Conservation (phyloP, 2,329 filamentous ascomycete species). For the Bipolaris oryzae region DNA sequence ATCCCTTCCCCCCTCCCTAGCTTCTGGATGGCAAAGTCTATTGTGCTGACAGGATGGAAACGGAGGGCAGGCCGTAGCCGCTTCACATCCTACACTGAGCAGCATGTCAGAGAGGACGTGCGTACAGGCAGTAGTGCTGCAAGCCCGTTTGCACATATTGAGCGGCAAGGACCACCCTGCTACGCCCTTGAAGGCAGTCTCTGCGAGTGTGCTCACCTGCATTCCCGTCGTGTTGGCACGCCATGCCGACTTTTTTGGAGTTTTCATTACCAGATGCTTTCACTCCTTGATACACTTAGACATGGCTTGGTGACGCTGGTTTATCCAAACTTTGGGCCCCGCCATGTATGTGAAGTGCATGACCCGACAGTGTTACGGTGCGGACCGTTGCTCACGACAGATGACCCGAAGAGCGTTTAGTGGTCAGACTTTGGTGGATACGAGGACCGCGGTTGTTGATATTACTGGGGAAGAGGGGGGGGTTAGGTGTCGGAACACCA, state of each 20-base stretch:
- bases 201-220: not conserved
- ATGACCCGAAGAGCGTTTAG: not conserved
- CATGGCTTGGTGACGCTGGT: not conserved
- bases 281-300: not conserved
- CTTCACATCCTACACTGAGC: not conserved
- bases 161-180: not conserved
- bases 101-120: not conserved
- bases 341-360: not conserved
- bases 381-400: not conserved
- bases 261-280: not conserved
- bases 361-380: not conserved
- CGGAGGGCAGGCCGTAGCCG: not conserved
- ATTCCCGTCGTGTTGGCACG: not conserved
- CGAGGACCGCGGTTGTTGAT: no score
- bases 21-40: no score
- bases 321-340: not conserved
- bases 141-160: constrained; percentile 1
- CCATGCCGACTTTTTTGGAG: not conserved
- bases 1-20: no score
- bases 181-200: not conserved
- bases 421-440: not conserved
- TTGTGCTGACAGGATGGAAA: not conserved
- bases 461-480: no score
- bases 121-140: not conserved
- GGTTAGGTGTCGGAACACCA: no score